phyloP scores from a whole-genome alignment of 345 rosid species.

The Eutrema heterophyllum region DNA sequence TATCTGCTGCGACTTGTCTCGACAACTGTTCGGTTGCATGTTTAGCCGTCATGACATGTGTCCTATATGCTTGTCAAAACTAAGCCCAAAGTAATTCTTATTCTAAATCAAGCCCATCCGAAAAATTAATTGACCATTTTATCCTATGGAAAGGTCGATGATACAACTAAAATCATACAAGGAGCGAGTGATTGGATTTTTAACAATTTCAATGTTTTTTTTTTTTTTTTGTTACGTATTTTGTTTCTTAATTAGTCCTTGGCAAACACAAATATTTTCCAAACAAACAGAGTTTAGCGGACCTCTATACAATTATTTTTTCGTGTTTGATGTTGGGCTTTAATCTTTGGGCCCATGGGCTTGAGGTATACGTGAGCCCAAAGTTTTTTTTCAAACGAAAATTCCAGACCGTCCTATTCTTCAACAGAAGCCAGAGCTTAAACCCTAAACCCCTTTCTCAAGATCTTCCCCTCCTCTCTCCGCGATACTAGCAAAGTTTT shows the following conservation, averaged over 20 bases:
- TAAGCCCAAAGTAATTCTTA: not conserved
- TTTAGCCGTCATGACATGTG: constrained; percentile 11
- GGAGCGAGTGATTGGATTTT: not conserved
- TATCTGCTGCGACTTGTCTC: not conserved
- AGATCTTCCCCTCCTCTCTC: not conserved
- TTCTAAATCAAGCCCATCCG: not conserved
- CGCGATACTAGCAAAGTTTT: not conserved
- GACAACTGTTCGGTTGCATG: constrained; percentile 36
- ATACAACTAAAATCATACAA: too few species aligned
- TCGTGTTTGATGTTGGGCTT: not conserved
- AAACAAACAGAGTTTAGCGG: not conserved
- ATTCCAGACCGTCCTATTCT: not conserved
- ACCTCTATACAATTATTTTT: not conserved
- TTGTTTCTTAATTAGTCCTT: not conserved
- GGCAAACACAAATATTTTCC: not conserved
- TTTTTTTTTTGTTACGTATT: not conserved
- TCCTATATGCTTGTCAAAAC: not conserved
- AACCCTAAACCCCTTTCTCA: constrained; percentile 30
- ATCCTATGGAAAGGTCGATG: not conserved
- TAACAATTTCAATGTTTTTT: not conserved
- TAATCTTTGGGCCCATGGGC: not conserved
- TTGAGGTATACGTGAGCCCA: constrained; percentile 12
- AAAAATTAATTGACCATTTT: not conserved
- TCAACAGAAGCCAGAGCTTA: constrained; percentile 1
- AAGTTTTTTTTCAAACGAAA: not conserved